These are phyloP conservation scores for Ogataea siamensis DNA, from an alignment of 805 yeast genomes.

Conservation along the genomic window DNA sequence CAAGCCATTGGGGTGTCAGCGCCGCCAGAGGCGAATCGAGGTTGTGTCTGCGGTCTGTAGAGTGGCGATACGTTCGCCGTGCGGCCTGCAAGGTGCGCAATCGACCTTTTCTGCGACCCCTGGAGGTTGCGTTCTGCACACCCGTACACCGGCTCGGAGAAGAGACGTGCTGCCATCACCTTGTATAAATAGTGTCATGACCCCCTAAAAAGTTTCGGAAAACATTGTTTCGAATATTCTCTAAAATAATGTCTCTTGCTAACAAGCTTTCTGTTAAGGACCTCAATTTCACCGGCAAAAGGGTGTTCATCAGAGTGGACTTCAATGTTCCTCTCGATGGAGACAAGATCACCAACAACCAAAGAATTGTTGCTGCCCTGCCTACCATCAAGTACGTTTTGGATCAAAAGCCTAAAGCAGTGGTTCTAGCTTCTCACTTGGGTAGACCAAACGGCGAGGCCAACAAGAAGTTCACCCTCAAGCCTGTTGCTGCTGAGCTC, in stretches of 20 bases:
- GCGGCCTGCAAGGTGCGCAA: too few relatives aligned
- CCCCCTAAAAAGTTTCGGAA: slow-evolving; percentile 8
- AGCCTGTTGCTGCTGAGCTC: slow-evolving; percentile 92
- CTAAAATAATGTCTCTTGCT: slow-evolving; percentile 75
- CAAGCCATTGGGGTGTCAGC: too few relatives aligned
- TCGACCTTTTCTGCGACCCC: too few relatives aligned
- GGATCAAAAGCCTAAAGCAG: slow-evolving; percentile 87
- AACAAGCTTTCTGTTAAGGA: slow-evolving; percentile 92
- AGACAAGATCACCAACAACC: slow-evolving; percentile 96
- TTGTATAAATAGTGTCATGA: slow-evolving; percentile 9
- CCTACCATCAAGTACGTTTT: slow-evolving; percentile 97
- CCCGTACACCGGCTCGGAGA: slow-evolving; percentile 14
- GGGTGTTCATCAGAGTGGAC: slow-evolving; percentile 98
- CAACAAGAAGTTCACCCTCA: slow-evolving; percentile 81
- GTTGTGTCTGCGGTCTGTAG: too few relatives aligned
- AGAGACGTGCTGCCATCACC: slow-evolving; percentile 9
- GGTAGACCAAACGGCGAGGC: slow-evolving; percentile 99
- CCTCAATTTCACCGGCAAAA: slow-evolving; percentile 79
- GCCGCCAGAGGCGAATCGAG: too few relatives aligned
- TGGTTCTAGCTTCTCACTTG: slow-evolving; percentile 92
- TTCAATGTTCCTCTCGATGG: slow-evolving; percentile 96
- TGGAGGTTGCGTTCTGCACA: background rate
- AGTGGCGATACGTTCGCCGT: too few relatives aligned
- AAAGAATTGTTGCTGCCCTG: slow-evolving; percentile 98
- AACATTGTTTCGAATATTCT: slow-evolving; percentile 7